Conservation (phyloP, 345 rosid species). For the Clausena lansium region DNA sequence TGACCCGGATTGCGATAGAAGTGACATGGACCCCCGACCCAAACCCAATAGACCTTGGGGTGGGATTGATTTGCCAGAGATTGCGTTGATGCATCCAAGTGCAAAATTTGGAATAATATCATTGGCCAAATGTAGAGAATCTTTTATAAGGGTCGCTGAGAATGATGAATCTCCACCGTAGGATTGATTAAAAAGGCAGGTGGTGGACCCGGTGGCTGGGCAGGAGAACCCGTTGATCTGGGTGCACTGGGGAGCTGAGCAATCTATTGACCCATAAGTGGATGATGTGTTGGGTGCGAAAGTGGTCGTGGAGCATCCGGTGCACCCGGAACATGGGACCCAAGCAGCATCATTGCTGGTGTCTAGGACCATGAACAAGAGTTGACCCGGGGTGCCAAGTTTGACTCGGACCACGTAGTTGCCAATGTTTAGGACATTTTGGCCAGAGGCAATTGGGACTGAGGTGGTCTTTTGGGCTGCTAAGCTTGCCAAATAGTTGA, state of each 20-base stretch:
- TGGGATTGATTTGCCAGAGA: conserved; percentile 63
- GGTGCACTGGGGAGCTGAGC: conserved; percentile 66
- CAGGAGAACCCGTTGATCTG: conserved; percentile 72
- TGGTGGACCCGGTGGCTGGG: conserved; percentile 39
- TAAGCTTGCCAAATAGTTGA: conserved; percentile 56
- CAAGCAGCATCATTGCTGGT: conserved; percentile 73
- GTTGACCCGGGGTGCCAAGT: conserved; percentile 77
- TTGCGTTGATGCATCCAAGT: conserved; percentile 60
- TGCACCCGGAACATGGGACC: conserved; percentile 75
- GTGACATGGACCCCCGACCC: conserved; percentile 79
- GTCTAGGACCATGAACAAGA: conserved; percentile 81
- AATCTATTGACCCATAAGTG: conserved; percentile 51
- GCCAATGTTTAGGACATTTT: conserved; percentile 37
- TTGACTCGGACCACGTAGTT: conserved; percentile 74
- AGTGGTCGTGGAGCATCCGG: conserved; percentile 54
- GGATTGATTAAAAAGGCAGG: conserved; percentile 74
- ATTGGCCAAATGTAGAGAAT: conserved; percentile 47
- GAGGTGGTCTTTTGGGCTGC: conserved; percentile 43
- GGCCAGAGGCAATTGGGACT: conserved; percentile 71
- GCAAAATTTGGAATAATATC: conserved; percentile 51
- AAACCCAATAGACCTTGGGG: conserved; percentile 82
- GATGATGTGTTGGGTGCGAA: conserved; percentile 55
- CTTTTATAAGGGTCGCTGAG: conserved; percentile 59
- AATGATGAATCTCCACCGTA: conserved; percentile 84
- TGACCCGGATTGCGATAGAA: conserved; percentile 58